Percentiles rank a stretch among this genome's conserved stretches.
phyloP scores from a whole-genome alignment of 768 basidiomycete genomes.

The Leccinum disarticulatum region DNA sequence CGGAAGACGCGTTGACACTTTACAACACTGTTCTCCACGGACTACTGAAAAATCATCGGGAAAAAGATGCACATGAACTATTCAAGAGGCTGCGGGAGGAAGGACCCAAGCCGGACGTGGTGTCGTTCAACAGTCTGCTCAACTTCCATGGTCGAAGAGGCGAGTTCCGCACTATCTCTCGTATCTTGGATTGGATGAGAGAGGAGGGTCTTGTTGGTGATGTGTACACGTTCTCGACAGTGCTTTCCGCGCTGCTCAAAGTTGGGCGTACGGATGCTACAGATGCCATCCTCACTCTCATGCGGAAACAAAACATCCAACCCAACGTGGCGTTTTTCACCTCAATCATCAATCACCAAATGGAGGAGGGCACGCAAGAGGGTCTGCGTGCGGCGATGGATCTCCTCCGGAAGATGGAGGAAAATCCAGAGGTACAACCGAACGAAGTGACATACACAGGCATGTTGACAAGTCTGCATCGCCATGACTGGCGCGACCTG shows the following conservation, averaged over 20 bases:
- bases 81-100: slow-evolving; percentile 43
- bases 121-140: slow-evolving; percentile 82
- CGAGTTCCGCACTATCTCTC: slow-evolving; percentile 62
- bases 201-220: slow-evolving; percentile 62
- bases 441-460: slow-evolving; percentile 86
- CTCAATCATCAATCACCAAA: slow-evolving; percentile 74
- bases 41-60: slow-evolving; percentile 48
- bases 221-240: slow-evolving; percentile 82
- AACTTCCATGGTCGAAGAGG: slow-evolving; percentile 60
- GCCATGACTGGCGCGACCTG: slow-evolving; percentile 50
- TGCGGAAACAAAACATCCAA: slow-evolving; percentile 71
- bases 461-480: slow-evolving; percentile 71
- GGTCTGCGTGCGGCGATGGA: slow-evolving; percentile 63
- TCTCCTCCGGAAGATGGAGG: slow-evolving; percentile 78
- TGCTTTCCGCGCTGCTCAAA: slow-evolving; percentile 75
- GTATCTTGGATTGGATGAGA: slow-evolving; percentile 57
- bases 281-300: slow-evolving; percentile 61
- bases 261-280: slow-evolving; percentile 67
- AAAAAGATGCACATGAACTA: slow-evolving; percentile 41
- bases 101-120: slow-evolving; percentile 67
- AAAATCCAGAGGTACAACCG: slow-evolving; percentile 46
- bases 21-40: slow-evolving; percentile 79
- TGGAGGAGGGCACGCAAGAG: slow-evolving; percentile 53
- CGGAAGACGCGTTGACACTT: slow-evolving; percentile 40
- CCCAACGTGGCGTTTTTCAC: slow-evolving; percentile 78